phyloP scores from a whole-genome alignment of 2,329 filamentous ascomycete genomes.

The Colletotrichum sp. region DNA sequence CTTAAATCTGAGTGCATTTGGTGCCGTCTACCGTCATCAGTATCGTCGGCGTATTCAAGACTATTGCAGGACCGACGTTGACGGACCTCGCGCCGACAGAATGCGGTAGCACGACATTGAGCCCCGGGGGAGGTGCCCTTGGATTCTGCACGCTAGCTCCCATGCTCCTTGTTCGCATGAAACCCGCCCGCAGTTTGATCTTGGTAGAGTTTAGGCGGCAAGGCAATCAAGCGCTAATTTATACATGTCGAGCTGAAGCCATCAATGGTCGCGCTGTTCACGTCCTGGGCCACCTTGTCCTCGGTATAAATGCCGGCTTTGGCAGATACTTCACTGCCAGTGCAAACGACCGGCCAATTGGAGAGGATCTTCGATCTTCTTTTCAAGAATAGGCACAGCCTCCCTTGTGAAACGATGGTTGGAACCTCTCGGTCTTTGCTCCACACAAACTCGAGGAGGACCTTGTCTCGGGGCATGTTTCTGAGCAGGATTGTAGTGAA shows the following conservation, averaged over 20 bases:
- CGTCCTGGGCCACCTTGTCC: not conserved
- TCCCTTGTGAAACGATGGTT: too few relatives aligned
- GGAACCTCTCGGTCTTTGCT: too few relatives aligned
- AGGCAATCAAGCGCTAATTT: not conserved
- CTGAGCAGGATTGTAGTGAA: too few relatives aligned
- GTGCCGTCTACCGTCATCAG: not conserved
- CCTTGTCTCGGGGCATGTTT: too few relatives aligned
- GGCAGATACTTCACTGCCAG: too few relatives aligned
- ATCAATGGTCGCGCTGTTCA: not conserved
- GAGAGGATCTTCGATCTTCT: too few relatives aligned
- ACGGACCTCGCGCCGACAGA: not conserved
- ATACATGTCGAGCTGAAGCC: not conserved
- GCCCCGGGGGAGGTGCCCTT: not conserved
- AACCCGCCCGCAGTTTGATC: too few relatives aligned
- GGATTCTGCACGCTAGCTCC: not conserved
- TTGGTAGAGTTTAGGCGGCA: not conserved
- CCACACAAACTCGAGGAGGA: too few relatives aligned
- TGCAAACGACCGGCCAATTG: too few relatives aligned
- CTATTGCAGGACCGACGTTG: not conserved
- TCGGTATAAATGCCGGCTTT: not conserved
- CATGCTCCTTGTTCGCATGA: not conserved
- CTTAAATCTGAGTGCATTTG: not conserved
- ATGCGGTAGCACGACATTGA: not conserved
- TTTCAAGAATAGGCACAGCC: too few relatives aligned
- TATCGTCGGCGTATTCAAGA: not conserved